Conservation (phyloP, 2,329 filamentous ascomycete species). For the Colletotrichum scovillei region DNA sequence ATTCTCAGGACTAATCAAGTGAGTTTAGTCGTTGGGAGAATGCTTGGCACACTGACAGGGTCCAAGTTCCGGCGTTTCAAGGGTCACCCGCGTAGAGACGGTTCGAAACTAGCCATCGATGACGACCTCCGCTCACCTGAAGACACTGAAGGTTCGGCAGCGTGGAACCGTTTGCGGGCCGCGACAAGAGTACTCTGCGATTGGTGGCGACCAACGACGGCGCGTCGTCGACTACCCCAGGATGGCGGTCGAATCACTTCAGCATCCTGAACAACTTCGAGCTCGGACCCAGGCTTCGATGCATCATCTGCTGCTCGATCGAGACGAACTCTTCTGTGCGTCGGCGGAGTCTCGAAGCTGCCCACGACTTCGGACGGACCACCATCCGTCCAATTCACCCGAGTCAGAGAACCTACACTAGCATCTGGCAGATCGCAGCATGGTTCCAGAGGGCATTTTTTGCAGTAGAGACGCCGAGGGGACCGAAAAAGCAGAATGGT, state of each 20-base stretch:
- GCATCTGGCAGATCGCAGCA: not conserved
- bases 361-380: not conserved
- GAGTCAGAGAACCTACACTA: not conserved
- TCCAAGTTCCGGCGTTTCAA: not conserved
- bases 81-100: not conserved
- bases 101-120: conserved; percentile 17
- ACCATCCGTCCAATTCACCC: no score
- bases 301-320: conserved; percentile 8
- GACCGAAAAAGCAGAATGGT: not conserved
- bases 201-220: not conserved
- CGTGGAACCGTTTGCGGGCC: conserved; percentile 23
- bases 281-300: conserved; percentile 9
- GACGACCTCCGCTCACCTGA: conserved; percentile 12
- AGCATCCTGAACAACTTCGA: conserved; percentile 1
- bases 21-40: not conserved
- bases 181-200: not conserved
- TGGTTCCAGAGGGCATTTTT: not conserved
- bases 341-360: not conserved
- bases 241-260: not conserved
- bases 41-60: not conserved
- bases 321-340: conserved; percentile 19
- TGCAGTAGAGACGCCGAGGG: not conserved
- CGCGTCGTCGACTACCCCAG: not conserved
- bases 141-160: conserved; percentile 13
- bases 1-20: not conserved